Conservation (phyloP, 306 rosid genomes). For the Trichosanthes cucumerina region DNA sequence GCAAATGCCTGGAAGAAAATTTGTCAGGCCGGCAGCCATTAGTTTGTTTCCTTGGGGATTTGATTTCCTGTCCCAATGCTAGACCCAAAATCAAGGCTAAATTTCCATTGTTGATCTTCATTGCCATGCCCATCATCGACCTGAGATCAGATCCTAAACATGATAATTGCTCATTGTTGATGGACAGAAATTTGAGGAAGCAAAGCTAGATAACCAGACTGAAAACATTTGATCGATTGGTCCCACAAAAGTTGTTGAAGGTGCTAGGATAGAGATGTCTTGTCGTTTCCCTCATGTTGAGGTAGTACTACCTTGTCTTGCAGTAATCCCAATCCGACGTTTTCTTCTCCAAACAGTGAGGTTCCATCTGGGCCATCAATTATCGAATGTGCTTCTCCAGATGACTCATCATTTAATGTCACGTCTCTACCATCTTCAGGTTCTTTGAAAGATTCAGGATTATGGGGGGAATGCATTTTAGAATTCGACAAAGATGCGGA, state of each 20-base stretch:
- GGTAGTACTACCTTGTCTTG: constrained; percentile 35
- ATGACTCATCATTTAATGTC: constrained; percentile 28
- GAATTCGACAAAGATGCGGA: constrained; percentile 28
- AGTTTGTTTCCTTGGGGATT: neutral
- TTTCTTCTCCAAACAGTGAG: constrained; percentile 31
- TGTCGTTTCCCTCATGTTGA: constrained; percentile 22
- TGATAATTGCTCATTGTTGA: neutral
- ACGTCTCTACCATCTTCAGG: constrained; percentile 25
- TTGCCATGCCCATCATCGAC: neutral
- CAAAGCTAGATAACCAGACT: neutral
- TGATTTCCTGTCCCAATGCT: neutral
- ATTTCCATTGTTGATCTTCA: neutral
- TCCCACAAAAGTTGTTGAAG: neutral
- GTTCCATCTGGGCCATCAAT: constrained; percentile 29
- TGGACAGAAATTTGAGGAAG: neutral
- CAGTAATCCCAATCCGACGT: constrained; percentile 28
- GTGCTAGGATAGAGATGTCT: constrained; percentile 19
- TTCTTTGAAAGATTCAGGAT: constrained; percentile 28
- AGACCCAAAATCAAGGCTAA: neutral
- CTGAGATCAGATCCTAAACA: neutral
- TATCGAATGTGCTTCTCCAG: constrained; percentile 13
- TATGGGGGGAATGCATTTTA: constrained; percentile 25
- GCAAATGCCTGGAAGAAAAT: neutral
- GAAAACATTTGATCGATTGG: neutral
- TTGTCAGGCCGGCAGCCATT: neutral